These are phyloP conservation scores for Irpex lacteus DNA, from an alignment of 1,284 basidiomycete genomes.

Conservation along the genomic window DNA sequence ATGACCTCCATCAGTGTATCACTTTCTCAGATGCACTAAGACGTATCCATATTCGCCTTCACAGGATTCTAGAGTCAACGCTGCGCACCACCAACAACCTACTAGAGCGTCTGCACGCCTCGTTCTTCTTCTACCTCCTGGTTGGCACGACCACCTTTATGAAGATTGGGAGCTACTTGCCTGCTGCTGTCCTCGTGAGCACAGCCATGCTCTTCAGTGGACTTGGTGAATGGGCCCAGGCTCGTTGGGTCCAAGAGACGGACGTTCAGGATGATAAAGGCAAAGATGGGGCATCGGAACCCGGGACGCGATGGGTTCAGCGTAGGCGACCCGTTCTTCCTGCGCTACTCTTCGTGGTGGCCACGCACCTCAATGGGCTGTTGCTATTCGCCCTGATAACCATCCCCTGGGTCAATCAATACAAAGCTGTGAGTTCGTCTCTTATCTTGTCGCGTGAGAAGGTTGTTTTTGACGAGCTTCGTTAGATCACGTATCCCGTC, in stretches of 20 bases:
- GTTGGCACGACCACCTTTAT: constrained; percentile 76
- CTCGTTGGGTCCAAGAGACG: constrained; percentile 49
- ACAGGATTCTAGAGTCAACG: constrained; percentile 79
- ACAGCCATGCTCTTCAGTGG: constrained; percentile 83
- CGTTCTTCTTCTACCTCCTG: constrained; percentile 93
- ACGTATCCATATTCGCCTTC: background rate
- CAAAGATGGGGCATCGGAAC: background rate
- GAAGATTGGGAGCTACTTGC: constrained; percentile 88
- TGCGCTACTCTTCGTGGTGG: constrained; percentile 50
- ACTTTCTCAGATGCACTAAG: too few relatives aligned
- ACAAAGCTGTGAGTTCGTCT: constrained; percentile 35
- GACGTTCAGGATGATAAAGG: constrained; percentile 13
- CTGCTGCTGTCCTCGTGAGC: constrained; percentile 80
- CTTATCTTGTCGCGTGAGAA: constrained; percentile 5
- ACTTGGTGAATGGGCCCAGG: constrained; percentile 66
- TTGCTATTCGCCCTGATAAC: constrained; percentile 45
- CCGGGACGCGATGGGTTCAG: constrained; percentile 29
- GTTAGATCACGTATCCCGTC: background rate
- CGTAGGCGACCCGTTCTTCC: constrained; percentile 47
- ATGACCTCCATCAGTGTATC: background rate
- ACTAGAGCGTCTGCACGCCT: constrained; percentile 90
- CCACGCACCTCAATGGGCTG: constrained; percentile 52
- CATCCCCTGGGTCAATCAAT: constrained; percentile 38
- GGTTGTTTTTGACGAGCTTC: background rate
- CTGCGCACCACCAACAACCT: constrained; percentile 90